Conservation (phyloP, 345 rosid species). For the Eutrema yunnanense region DNA sequence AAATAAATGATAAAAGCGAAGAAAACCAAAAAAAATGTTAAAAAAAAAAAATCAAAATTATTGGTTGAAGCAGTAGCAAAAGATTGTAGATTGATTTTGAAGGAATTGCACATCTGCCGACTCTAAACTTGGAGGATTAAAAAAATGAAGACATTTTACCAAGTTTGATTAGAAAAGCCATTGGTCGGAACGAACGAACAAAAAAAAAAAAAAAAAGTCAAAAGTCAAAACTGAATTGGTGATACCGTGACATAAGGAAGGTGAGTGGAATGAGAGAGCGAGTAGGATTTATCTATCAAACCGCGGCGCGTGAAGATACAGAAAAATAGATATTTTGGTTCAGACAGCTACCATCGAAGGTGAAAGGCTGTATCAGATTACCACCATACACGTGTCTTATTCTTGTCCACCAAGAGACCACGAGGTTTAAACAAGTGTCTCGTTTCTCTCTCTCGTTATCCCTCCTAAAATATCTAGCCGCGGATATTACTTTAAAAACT, state of each 20-base stretch:
- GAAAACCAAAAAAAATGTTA: not conserved
- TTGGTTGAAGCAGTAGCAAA: too few species aligned
- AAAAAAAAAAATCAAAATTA: not conserved
- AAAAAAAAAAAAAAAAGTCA: not conserved
- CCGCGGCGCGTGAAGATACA: conserved; percentile 18
- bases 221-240: not conserved
- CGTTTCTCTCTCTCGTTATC: conserved; percentile 2
- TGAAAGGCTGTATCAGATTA: not conserved
- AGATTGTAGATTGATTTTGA: too few species aligned
- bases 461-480: conserved; percentile 28
- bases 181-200: too few species aligned
- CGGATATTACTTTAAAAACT: not conserved
- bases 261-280: conserved; percentile 8
- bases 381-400: conserved; percentile 27
- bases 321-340: conserved; percentile 1
- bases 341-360: conserved; percentile 1
- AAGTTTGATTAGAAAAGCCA: not conserved
- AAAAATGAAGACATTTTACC: too few species aligned
- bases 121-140: too few species aligned
- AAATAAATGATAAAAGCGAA: not conserved
- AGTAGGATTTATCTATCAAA: not conserved
- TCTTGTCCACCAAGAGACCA: conserved; percentile 16
- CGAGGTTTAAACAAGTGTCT: conserved; percentile 18
- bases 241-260: not conserved
- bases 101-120: too few species aligned